phyloP scores from a whole-genome alignment of 108 stramenopile species.

The Schizochytrium sp. region DNA sequence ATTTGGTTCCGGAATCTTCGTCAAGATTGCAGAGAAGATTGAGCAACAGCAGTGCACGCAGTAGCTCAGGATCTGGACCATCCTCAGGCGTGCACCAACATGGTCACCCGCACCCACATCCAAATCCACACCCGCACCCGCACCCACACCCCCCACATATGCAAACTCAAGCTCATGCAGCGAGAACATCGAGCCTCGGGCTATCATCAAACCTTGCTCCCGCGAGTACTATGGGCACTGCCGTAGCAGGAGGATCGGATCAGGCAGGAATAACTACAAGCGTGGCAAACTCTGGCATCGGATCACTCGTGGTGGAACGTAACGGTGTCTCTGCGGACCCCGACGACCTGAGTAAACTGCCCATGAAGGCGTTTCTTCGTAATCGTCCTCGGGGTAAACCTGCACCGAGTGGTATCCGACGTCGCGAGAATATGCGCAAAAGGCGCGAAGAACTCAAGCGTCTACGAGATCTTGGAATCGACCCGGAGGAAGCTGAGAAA shows the following conservation, averaged over 20 bases:
- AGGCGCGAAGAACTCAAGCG: constrained; percentile 41
- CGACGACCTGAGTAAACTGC: constrained; percentile 17
- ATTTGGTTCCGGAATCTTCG: too few species aligned
- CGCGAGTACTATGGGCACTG: too few species aligned
- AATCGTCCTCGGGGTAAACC: background rate
- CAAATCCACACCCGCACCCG: background rate
- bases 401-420: constrained; percentile 5
- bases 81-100: background rate
- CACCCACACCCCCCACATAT: background rate
- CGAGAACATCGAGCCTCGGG: background rate
- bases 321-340: background rate
- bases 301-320: background rate
- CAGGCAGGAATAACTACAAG: background rate
- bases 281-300: background rate
- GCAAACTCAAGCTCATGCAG: background rate
- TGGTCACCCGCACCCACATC: background rate
- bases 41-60: background rate
- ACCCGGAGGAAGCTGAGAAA: background rate
- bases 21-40: too few species aligned
- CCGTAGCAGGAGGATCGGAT: too few species aligned
- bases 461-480: background rate
- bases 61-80: background rate
- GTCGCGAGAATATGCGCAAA: background rate
- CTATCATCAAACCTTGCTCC: background rate
- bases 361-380: constrained; percentile 43